Base-by-base conservation (phyloP, 2,329 filamentous ascomycete species). In the Microcyclospora pomicola region DNA sequence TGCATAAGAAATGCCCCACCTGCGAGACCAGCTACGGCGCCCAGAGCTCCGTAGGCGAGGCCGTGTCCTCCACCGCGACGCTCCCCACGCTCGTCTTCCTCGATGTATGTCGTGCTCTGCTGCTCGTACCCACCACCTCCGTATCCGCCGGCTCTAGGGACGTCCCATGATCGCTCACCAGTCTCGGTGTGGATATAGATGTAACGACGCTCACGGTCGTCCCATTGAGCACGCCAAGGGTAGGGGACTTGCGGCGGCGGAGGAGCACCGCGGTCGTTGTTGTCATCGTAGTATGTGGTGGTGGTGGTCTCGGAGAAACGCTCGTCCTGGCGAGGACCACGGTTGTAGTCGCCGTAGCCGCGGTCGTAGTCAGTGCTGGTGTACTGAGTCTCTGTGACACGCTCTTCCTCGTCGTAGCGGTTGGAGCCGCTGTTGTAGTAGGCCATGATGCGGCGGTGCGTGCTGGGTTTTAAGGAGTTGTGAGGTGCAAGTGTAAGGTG, bases 111-210 rank as follows among this genome's bases (percentile, higher is more conserved):
- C 48, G 39, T 42, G 46, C 16, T 38, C 40, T 36, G 37, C 35
- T 16, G 12, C 43, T 37, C 40, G 27, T 40, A 41, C 24, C 43
- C 46, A 14, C 47, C 46, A 15, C 45, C 38, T 29, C 38, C 33
- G 12, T 40, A 36, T 19, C 42, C 44, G 16, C 19, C 19, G 19
- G 19, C 19, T 24, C 19, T 24, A 24, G 63, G 63, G 34, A 53
- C 51, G 24, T 65, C 53, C 44, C 57, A 63, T 33, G 53, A 62
- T 13, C 59, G 55, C 48, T 67, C 57, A 30, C 65, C 65, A 15
- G 58, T 68, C 45, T 66, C 54, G 38, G 63, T 55, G 51, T 69
- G 69, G 43, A 68, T 51, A 52, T 60, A 69, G 49, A 62, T 49
- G 55, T 60, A 68, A 46, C 63, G 58, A 29, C 55, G 44, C 15